These are phyloP conservation scores for Solanum neorickii DNA, from an alignment of 257 asterid species.

Conservation along the genomic window DNA sequence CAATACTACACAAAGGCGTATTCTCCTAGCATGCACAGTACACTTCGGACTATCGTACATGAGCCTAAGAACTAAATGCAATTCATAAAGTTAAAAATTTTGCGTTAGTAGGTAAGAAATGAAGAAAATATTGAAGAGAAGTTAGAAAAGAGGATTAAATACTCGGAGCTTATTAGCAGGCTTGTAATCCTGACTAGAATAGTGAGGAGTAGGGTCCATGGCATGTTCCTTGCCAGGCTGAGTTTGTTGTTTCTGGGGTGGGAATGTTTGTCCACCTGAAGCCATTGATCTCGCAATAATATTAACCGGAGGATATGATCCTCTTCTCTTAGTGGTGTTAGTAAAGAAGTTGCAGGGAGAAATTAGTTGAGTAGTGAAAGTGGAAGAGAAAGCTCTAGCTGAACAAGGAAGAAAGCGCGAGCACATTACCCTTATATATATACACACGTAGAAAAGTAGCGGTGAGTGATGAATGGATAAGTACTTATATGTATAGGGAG, in stretches of 20 bases:
- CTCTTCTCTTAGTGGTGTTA: not conserved
- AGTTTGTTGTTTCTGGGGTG: constrained; percentile 49
- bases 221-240: constrained; percentile 78
- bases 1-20: not conserved
- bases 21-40: not conserved
- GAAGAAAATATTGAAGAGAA: not conserved
- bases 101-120: not conserved
- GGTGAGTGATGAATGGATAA: not conserved
- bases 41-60: not conserved
- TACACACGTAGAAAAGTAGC: not conserved
- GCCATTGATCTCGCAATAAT: constrained; percentile 38
- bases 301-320: not conserved
- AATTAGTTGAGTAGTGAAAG: not conserved
- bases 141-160: not conserved
- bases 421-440: not conserved
- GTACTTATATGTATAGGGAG: not conserved
- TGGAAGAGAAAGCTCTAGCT: not conserved
- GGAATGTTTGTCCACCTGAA: constrained; percentile 35
- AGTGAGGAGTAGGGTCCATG: constrained; percentile 62
- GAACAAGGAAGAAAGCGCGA: not conserved
- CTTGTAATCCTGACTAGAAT: constrained; percentile 23
- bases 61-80: not conserved
- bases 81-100: too few relatives aligned
- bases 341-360: not conserved
- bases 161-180: constrained; percentile 61